A percentile compares a stretch with the other conserved stretches of the same genome.
Evolutionary conservation across 2,329 filamentous ascomycete genomes (phyloP).

Genomic region (Exophiala dermatitidis): DNA sequence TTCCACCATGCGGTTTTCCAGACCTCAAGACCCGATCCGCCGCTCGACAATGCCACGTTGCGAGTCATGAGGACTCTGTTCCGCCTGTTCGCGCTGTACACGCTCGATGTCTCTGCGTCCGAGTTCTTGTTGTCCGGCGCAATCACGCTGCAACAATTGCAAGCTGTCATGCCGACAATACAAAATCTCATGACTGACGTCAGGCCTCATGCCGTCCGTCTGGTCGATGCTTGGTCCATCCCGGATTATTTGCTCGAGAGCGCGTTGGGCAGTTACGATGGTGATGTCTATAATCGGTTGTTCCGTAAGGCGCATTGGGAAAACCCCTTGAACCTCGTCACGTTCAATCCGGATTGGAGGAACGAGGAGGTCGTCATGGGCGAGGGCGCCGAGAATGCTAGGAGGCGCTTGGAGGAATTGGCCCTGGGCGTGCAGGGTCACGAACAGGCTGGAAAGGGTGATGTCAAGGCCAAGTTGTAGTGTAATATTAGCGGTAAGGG

Average conservation of each 20-base stretch:
- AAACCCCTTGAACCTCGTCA: slow-evolving; percentile 46
- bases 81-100: slow-evolving; percentile 44
- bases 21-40: slow-evolving; percentile 15
- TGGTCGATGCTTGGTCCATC: slow-evolving; percentile 48
- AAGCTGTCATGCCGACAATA: slow-evolving; percentile 37
- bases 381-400: slow-evolving; percentile 35
- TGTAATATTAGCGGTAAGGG: too few species aligned
- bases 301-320: slow-evolving; percentile 46
- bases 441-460: slow-evolving; percentile 12
- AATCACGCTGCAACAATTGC: slow-evolving; percentile 37
- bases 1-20: slow-evolving; percentile 38
- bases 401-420: slow-evolving; percentile 20
- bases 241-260: slow-evolving; percentile 49
- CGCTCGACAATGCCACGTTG: slow-evolving; percentile 29
- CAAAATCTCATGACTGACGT: slow-evolving; percentile 43
- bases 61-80: slow-evolving; percentile 39
- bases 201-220: slow-evolving; percentile 45
- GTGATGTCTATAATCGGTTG: slow-evolving; percentile 48
- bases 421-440: slow-evolving; percentile 20
- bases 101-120: slow-evolving; percentile 40
- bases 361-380: slow-evolving; percentile 45
- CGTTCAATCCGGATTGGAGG: slow-evolving; percentile 46
- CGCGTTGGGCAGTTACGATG: slow-evolving; percentile 46
- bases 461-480: slow-evolving; percentile 20
- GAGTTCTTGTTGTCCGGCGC: slow-evolving; percentile 43